phyloP scores from a whole-genome alignment of 768 basidiomycete species.

The Pisolithus marmoratus region DNA sequence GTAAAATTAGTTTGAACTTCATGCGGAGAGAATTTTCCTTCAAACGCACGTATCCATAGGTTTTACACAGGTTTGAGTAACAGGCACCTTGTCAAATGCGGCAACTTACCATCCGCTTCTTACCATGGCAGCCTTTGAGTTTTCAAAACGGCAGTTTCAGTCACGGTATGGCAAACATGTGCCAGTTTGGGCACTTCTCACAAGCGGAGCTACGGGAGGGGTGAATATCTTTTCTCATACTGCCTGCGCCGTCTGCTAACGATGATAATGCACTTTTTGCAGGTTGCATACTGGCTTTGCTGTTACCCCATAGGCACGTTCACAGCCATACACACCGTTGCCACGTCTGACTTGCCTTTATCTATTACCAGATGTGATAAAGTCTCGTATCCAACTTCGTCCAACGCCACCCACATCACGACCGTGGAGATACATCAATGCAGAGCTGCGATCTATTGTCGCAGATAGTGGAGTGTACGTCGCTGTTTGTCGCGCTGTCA shows the following conservation, averaged over 20 bases:
- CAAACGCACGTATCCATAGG: conserved; percentile 28
- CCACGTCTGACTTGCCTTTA: background rate
- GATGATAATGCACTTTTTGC: background rate
- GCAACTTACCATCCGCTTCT: background rate
- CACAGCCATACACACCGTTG: background rate
- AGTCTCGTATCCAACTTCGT: conserved; percentile 84
- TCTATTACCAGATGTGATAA: conserved; percentile 65
- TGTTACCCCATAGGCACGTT: conserved; percentile 78
- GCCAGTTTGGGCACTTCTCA: conserved; percentile 81
- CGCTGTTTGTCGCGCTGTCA: background rate
- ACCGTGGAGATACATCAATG: conserved; percentile 69
- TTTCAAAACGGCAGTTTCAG: conserved; percentile 72
- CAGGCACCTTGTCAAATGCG: background rate
- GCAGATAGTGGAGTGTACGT: conserved; percentile 71
- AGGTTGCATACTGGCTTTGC: conserved; percentile 90
- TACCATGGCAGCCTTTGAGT: conserved; percentile 67
- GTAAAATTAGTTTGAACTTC: background rate
- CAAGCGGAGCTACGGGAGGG: conserved; percentile 79
- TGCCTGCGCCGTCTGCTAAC: background rate
- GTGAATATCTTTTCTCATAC: conserved; percentile 34
- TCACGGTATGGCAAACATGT: conserved; percentile 57
- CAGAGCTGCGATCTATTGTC: conserved; percentile 63
- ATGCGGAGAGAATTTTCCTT: background rate
- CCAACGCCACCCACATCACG: conserved; percentile 66
- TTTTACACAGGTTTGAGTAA: conserved; percentile 55